Conservation (phyloP, 441 rosid genomes). For the Syzygium syzygioides region DNA sequence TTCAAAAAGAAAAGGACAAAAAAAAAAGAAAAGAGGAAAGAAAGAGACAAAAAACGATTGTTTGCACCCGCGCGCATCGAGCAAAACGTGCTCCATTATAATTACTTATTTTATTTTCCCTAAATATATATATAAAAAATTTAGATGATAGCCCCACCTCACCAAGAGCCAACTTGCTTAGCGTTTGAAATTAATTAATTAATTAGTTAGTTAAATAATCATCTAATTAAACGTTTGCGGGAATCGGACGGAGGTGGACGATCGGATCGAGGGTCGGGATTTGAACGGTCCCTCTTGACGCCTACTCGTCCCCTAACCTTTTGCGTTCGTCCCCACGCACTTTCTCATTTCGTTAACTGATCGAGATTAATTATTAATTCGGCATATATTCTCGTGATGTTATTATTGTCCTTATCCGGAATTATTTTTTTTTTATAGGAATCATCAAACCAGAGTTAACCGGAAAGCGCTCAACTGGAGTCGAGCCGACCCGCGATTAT, state of each 20-base stretch:
- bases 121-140: not conserved
- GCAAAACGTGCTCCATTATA: conserved; percentile 27
- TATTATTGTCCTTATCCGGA: not conserved
- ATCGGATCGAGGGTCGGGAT: conserved; percentile 4
- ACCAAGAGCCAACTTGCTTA: not conserved
- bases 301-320: not conserved
- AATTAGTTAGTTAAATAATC: not conserved
- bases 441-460: not conserved
- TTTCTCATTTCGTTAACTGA: too few relatives aligned
- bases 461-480: not conserved
- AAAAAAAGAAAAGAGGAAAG: not conserved
- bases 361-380: not conserved
- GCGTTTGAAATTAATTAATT: not conserved
- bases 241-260: not conserved
- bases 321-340: not conserved
- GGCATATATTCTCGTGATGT: too few relatives aligned
- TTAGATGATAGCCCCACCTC: not conserved
- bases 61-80: not conserved
- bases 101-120: not conserved
- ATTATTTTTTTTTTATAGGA: not conserved
- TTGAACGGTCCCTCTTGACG: not conserved
- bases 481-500: not conserved
- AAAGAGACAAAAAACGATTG: not conserved
- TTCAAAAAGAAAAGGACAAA: not conserved
- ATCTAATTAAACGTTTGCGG: not conserved